Evolutionary conservation across 2,329 filamentous ascomycete species (phyloP).

Genomic region (Colletotrichum sp.): DNA sequence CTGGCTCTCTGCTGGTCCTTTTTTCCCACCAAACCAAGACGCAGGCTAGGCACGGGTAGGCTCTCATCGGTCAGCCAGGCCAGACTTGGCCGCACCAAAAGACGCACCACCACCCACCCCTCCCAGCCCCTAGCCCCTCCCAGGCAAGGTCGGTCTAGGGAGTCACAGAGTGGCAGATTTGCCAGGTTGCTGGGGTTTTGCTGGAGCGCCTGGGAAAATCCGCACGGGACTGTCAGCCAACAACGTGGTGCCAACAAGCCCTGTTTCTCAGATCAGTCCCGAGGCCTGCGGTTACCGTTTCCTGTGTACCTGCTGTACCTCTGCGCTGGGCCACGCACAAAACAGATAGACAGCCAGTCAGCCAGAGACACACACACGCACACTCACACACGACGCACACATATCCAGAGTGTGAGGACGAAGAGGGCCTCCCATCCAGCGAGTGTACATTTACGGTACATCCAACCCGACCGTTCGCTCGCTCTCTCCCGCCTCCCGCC

Average conservation of each 20-base stretch:
- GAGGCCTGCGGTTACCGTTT: neutral
- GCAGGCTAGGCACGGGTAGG: neutral
- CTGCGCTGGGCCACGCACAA: slow-evolving; percentile 25
- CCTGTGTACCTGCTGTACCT: neutral
- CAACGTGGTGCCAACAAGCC: slow-evolving; percentile 29
- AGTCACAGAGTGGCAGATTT: slow-evolving; percentile 5
- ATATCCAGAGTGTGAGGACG: neutral
- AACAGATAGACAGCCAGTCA: slow-evolving; percentile 1
- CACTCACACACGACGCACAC: neutral
- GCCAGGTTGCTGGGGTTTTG: slow-evolving; percentile 13
- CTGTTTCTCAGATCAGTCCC: slow-evolving; percentile 2
- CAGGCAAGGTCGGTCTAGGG: neutral
- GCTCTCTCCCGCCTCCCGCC: neutral
- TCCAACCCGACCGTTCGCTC: neutral
- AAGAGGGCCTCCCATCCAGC: neutral
- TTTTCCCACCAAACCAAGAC: neutral
- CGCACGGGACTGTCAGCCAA: slow-evolving; percentile 30
- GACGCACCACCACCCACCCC: slow-evolving; percentile 4
- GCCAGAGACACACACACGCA: neutral
- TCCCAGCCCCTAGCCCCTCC: neutral
- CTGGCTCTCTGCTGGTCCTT: neutral
- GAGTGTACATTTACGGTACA: neutral
- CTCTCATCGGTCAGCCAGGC: slow-evolving; percentile 5
- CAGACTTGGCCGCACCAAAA: neutral
- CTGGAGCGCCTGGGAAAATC: slow-evolving; percentile 16